These are phyloP conservation scores for Colletotrichum theobromicola DNA, from an alignment of 2,329 filamentous ascomycete genomes.

Conservation along the genomic window DNA sequence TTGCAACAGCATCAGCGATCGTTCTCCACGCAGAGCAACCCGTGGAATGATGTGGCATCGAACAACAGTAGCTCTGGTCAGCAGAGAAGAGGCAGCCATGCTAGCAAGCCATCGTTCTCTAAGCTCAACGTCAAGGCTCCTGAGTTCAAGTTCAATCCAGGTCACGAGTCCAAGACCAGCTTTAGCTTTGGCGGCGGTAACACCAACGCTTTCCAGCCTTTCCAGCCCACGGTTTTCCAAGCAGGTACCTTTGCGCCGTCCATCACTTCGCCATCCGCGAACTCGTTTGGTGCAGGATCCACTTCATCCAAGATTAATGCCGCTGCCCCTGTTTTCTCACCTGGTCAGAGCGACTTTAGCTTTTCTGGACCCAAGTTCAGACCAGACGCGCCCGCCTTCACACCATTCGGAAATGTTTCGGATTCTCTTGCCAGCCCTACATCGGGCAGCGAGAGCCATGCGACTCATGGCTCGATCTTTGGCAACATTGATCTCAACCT, in stretches of 20 bases:
- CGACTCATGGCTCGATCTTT: slow-evolving; percentile 65
- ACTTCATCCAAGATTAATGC: slow-evolving; percentile 67
- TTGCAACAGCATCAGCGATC: slow-evolving; percentile 57
- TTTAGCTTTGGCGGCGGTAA: slow-evolving; percentile 56
- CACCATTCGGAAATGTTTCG: slow-evolving; percentile 58
- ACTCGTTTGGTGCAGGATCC: slow-evolving; percentile 44
- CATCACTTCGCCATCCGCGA: slow-evolving; percentile 36
- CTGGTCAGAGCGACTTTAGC: slow-evolving; percentile 68
- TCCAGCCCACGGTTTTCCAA: slow-evolving; percentile 56
- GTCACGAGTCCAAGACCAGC: slow-evolving; percentile 54
- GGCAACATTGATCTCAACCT: slow-evolving; percentile 69
- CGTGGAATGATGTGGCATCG: slow-evolving; percentile 62
- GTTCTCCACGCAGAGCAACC: slow-evolving; percentile 64
- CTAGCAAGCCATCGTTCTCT: slow-evolving; percentile 73
- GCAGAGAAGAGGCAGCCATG: slow-evolving; percentile 58
- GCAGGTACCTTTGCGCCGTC: slow-evolving; percentile 37
- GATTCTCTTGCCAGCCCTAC: slow-evolving; percentile 52
- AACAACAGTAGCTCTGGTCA: slow-evolving; percentile 36
- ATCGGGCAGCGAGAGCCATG: slow-evolving; percentile 49
- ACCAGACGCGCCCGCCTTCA: slow-evolving; percentile 79
- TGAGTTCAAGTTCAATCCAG: slow-evolving; percentile 80
- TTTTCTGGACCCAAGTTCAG: slow-evolving; percentile 75
- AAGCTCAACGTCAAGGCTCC: slow-evolving; percentile 89
- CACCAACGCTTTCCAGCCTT: slow-evolving; percentile 53
- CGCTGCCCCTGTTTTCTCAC: slow-evolving; percentile 73